Evolutionary conservation across 495 filamentous ascomycete genomes (phyloP).

Genomic region (Lindgomyces ingoldianus): DNA sequence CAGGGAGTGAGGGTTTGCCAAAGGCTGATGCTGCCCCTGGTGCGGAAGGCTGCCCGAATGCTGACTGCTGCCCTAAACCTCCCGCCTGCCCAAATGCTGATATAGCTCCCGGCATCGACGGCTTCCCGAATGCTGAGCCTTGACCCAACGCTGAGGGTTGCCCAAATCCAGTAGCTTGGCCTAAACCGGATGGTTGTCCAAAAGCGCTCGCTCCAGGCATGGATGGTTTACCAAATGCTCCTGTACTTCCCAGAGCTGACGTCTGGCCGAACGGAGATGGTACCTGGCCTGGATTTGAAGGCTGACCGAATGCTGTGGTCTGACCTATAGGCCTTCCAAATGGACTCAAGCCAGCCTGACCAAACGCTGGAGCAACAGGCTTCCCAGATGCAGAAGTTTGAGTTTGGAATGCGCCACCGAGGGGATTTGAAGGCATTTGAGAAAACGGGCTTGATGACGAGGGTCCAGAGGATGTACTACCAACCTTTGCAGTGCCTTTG

Average conservation of each 20-base stretch:
- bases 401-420: slow-evolving; percentile 34
- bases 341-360: slow-evolving; percentile 6
- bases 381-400: slow-evolving; percentile 43
- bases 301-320: slow-evolving; percentile 17
- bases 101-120: slow-evolving; percentile 22
- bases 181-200: slow-evolving; percentile 30
- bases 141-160: slow-evolving; percentile 26
- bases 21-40: slow-evolving; percentile 22
- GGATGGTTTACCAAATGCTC: slow-evolving; percentile 28
- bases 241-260: slow-evolving; percentile 10
- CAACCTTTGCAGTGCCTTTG: slow-evolving; percentile 29
- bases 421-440: slow-evolving; percentile 38
- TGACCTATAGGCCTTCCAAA: not conserved
- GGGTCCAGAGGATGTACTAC: not conserved
- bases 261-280: slow-evolving; percentile 25
- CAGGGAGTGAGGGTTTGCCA: slow-evolving; percentile 32
- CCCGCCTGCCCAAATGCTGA: slow-evolving; percentile 31
- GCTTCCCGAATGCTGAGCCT: slow-evolving; percentile 33
- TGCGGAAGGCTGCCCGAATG: slow-evolving; percentile 29
- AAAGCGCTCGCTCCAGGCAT: slow-evolving; percentile 29
- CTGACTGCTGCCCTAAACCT: slow-evolving; percentile 21
- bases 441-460: slow-evolving; percentile 29
- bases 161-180: slow-evolving; percentile 23
- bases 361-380: slow-evolving; percentile 17
- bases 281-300: slow-evolving; percentile 14